These are phyloP conservation scores for Geotrichum restrictum DNA, from an alignment of 1,139 yeast species.

Conservation along the genomic window DNA sequence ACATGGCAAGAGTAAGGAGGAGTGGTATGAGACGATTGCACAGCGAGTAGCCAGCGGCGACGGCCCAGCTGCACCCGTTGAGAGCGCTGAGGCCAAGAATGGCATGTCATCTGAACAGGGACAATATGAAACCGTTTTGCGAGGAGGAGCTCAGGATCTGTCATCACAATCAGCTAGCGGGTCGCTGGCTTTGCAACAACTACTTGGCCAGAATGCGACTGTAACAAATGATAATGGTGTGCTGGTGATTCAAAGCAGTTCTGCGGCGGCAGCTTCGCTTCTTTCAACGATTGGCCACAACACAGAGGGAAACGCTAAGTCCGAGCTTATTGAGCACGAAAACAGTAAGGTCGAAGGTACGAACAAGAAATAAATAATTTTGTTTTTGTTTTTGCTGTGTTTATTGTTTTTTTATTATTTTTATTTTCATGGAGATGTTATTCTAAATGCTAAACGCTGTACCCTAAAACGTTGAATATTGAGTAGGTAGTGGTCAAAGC, in stretches of 20 bases:
- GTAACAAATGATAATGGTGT: conserved; percentile 23
- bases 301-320: background rate
- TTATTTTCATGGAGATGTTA: background rate
- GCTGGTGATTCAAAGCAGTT: conserved; percentile 21
- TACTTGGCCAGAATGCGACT: conserved; percentile 20
- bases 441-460: background rate
- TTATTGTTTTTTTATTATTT: background rate
- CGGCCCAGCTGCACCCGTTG: conserved; percentile 42
- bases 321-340: conserved; percentile 7
- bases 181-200: conserved; percentile 19
- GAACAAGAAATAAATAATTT: background rate
- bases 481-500: background rate
- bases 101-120: background rate
- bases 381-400: background rate
- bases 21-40: conserved; percentile 76
- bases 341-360: background rate
- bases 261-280: conserved; percentile 1
- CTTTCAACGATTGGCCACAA: background rate
- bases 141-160: background rate
- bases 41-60: conserved; percentile 47
- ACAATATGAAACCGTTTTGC: background rate
- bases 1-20: conserved; percentile 67
- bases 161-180: conserved; percentile 5
- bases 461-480: background rate
- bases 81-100: conserved; percentile 26